Percentiles rank a stretch among this genome's conserved stretches.
Conservation (phyloP, 768 basidiomycete genomes). For the Leccinum obscurum region DNA sequence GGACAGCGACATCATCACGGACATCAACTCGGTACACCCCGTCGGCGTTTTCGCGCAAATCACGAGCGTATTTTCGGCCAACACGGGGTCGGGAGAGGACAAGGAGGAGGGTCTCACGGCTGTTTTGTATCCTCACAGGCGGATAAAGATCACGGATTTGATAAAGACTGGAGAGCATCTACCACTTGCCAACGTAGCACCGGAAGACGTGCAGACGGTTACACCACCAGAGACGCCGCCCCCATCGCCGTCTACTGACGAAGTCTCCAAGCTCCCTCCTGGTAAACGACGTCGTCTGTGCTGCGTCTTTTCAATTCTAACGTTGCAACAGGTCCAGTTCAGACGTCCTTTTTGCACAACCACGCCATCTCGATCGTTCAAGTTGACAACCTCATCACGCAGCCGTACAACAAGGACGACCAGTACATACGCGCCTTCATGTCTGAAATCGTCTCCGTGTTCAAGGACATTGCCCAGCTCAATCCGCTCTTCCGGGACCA, state of each 20-base stretch:
- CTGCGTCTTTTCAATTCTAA: background rate
- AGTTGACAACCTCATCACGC: constrained; percentile 78
- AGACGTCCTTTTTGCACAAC: constrained; percentile 82
- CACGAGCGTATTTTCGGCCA: constrained; percentile 83
- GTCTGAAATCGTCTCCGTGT: constrained; percentile 94
- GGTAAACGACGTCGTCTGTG: constrained; percentile 13
- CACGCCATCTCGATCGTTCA: constrained; percentile 86
- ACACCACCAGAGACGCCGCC: constrained; percentile 47
- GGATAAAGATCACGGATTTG: constrained; percentile 86
- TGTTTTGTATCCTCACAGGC: constrained; percentile 89
- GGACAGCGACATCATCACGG: constrained; percentile 91
- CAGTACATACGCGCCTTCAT: constrained; percentile 96
- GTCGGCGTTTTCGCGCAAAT: constrained; percentile 98
- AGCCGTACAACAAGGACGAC: constrained; percentile 88
- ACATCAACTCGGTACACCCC: constrained; percentile 81
- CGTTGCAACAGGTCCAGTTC: constrained; percentile 52
- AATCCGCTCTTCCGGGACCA: constrained; percentile 98
- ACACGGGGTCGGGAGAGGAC: constrained; percentile 51
- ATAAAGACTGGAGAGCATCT: constrained; percentile 60
- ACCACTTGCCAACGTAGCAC: constrained; percentile 35
- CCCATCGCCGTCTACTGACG: constrained; percentile 28
- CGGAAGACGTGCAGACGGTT: constrained; percentile 43
- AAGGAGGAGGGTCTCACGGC: constrained; percentile 92
- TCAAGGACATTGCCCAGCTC: constrained; percentile 97
- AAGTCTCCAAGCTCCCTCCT: constrained; percentile 24